Evolutionary conservation across 2,329 filamentous ascomycete species (phyloP).

Genomic region (Botrytis sinoallii): DNA sequence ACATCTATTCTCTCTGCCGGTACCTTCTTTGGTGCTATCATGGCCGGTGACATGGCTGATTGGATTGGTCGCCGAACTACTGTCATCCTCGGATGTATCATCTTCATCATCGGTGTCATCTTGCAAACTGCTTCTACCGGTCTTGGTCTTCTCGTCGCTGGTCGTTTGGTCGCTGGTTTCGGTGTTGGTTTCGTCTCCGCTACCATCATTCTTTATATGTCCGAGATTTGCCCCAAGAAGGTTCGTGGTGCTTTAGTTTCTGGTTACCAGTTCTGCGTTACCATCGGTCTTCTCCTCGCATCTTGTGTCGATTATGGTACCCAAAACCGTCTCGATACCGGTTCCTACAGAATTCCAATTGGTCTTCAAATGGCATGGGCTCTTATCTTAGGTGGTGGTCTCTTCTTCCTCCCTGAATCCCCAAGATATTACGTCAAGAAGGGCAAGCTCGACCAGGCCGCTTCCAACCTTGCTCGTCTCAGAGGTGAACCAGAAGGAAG

Average conservation of each 20-base stretch:
- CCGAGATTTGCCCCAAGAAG: conserved; percentile 57
- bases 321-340: conserved; percentile 57
- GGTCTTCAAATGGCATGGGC: conserved; percentile 78
- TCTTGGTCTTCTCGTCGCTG: conserved; percentile 46
- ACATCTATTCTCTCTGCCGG: conserved; percentile 68
- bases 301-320: conserved; percentile 72
- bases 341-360: conserved; percentile 78
- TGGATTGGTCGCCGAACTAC: conserved; percentile 69
- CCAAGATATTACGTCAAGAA: conserved; percentile 84
- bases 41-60: conserved; percentile 75
- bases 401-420: conserved; percentile 77
- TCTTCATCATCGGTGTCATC: conserved; percentile 64
- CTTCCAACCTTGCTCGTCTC: conserved; percentile 60
- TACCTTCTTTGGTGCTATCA: conserved; percentile 77
- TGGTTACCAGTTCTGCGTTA: conserved; percentile 81
- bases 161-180: conserved; percentile 71
- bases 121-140: conserved; percentile 62
- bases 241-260: conserved; percentile 78
- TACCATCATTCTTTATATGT: conserved; percentile 81
- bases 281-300: conserved; percentile 72
- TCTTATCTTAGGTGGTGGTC: conserved; percentile 67
- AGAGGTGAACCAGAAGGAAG: conserved; percentile 72
- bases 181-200: conserved; percentile 80
- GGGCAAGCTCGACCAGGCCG: conserved; percentile 64
- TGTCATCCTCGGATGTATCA: conserved; percentile 57